Conservation (phyloP, 2,329 filamentous ascomycete species). For the Ascochyta viciae-villosae region DNA sequence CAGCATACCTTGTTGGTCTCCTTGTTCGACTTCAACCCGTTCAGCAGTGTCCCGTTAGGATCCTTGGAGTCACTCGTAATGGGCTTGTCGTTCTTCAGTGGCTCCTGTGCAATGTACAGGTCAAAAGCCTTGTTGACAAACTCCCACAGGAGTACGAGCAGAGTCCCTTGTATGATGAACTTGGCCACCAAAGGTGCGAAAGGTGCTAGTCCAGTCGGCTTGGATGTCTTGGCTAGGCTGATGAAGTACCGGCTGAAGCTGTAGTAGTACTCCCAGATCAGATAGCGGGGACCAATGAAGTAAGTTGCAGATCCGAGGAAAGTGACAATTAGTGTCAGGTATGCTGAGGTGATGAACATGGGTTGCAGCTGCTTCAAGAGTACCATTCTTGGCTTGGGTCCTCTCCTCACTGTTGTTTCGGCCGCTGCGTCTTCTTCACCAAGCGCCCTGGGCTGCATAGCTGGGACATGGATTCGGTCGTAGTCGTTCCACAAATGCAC, state of each 20-base stretch:
- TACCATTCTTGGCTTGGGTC: constrained; percentile 27
- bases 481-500: constrained; percentile 76
- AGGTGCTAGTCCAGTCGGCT: constrained; percentile 64
- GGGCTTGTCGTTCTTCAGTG: constrained; percentile 83
- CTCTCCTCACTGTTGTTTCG: constrained; percentile 7
- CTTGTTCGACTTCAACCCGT: constrained; percentile 84
- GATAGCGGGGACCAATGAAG: constrained; percentile 37
- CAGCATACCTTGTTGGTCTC: constrained; percentile 71
- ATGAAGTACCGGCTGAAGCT: constrained; percentile 75
- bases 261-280: constrained; percentile 63
- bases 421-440: constrained; percentile 21
- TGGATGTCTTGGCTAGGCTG: constrained; percentile 73
- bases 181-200: constrained; percentile 62
- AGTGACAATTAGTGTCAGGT: constrained; percentile 58
- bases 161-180: constrained; percentile 62
- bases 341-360: constrained; percentile 26
- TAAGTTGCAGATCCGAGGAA: constrained; percentile 34
- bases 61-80: constrained; percentile 87
- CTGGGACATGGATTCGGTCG: constrained; percentile 67
- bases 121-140: constrained; percentile 79
- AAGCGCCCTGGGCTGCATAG: constrained; percentile 34
- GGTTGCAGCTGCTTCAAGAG: constrained; percentile 27
- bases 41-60: constrained; percentile 87
- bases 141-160: constrained; percentile 78
- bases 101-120: constrained; percentile 79